phyloP scores from a whole-genome alignment of 2,329 filamentous ascomycete genomes.

The Endoconidiophora laricicola region DNA sequence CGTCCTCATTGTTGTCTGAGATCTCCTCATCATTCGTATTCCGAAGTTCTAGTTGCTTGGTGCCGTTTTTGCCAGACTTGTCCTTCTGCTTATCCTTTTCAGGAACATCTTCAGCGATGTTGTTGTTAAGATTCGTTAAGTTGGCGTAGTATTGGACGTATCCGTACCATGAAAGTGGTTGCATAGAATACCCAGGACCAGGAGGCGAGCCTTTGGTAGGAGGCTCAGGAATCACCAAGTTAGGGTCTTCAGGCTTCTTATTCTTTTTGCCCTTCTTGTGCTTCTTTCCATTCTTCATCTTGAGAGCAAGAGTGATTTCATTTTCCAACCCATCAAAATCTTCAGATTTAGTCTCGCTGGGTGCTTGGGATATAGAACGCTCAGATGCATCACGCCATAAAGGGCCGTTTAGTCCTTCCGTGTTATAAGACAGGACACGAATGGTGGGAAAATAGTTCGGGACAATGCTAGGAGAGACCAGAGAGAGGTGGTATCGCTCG shows the following conservation, averaged over 20 bases:
- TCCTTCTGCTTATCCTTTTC: slow-evolving; percentile 16
- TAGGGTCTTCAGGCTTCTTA: slow-evolving; percentile 37
- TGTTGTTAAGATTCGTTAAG: slow-evolving; percentile 74
- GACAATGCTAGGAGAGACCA: slow-evolving; percentile 75
- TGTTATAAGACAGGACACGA: slow-evolving; percentile 90
- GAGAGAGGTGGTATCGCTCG: slow-evolving; percentile 67
- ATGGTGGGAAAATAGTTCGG: slow-evolving; percentile 85
- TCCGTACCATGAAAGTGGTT: slow-evolving; percentile 59
- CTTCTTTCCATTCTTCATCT: slow-evolving; percentile 22
- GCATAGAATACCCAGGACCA: slow-evolving; percentile 78
- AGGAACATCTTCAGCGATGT: slow-evolving; percentile 24
- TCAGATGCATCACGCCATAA: slow-evolving; percentile 8
- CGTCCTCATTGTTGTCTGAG: slow-evolving; percentile 13
- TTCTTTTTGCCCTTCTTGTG: slow-evolving; percentile 28
- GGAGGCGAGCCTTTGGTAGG: slow-evolving; percentile 59
- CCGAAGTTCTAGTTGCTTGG: slow-evolving; percentile 5
- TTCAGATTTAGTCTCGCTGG: slow-evolving; percentile 20
- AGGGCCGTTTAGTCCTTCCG: slow-evolving; percentile 55
- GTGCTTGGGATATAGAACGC: slow-evolving; percentile 10
- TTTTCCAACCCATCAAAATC: slow-evolving; percentile 9
- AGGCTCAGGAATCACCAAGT: slow-evolving; percentile 49
- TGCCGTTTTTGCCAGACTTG: background rate
- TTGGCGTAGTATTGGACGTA: slow-evolving; percentile 92
- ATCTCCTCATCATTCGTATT: slow-evolving; percentile 15
- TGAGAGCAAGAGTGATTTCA: slow-evolving; percentile 16